Evolutionary conservation across 371 early-diverging fungal species (phyloP), one percentile per base, ranked within the genome.

Genomic region (Parasitella parasitica): DNA sequence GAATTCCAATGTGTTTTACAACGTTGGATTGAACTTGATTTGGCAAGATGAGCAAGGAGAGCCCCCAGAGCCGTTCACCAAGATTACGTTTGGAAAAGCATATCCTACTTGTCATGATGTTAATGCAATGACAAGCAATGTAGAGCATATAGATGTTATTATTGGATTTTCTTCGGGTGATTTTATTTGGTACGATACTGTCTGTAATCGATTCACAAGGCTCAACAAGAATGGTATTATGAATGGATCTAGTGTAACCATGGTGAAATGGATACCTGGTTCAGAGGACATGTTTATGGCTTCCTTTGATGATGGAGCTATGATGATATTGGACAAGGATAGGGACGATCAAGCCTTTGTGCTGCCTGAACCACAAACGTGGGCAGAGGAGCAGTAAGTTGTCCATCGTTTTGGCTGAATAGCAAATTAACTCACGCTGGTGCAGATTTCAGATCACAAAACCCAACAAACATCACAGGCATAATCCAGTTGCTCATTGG

Each of bases 81-180:
- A 34, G 24, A 16, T 57, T 22, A 46, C 34, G 4, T 57, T 57
- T 46, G 43, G 34, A 22, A 43, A 34, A 15, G 43, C 57, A 13
- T 86, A 86, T 51, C 90, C 94, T 0, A 90, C 92, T 2, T 94
- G 94, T 60, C 93, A 94, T 71, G 95, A 92, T 74, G 82, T 94
- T 34, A 96, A 94, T 72, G 60, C 73, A 27, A 62, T 86, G 24
- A 91, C 91, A 11, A 71, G 54, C 78, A 82, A 73, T 43, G 71
- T 69, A 37, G 82, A 85, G 26, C 86, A 86, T 51, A 39, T 92
- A 59, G 92, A 93, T 67, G 80, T 92, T 5, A 76, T 91, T 43
- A 86, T 91, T 72, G 93, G 94, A 4, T 93, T 96, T 57, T 86
- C 83, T n/a, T 80, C 93, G 26, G 96, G 96, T 32, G 91, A 94